Conservation (phyloP, 306 rosid genomes). For the Clitoria ternatea region DNA sequence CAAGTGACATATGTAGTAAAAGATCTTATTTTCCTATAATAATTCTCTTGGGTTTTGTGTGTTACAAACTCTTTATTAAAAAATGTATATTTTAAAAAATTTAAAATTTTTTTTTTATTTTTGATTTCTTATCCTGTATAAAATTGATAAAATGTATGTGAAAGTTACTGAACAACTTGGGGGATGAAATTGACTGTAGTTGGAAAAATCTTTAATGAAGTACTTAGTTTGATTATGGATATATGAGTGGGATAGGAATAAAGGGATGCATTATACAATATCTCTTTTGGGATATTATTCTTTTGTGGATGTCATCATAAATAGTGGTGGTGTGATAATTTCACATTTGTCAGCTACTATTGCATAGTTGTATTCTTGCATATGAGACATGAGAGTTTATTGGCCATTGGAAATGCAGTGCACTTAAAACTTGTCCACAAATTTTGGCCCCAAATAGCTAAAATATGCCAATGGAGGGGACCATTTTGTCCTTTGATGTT, state of each 20-base stretch:
- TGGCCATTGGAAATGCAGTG: not conserved
- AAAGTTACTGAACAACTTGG: not conserved
- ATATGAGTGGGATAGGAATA: constrained; percentile 17
- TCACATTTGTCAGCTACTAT: not conserved
- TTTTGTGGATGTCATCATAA: not conserved
- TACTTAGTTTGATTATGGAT: not conserved
- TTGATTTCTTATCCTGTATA: too few relatives aligned
- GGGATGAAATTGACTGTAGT: not conserved
- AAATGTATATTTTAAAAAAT: too few relatives aligned
- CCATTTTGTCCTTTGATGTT: not conserved
- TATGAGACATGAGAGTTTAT: not conserved
- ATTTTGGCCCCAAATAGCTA: not conserved
- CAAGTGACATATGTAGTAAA: too few relatives aligned
- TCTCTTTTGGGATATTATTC: not conserved
- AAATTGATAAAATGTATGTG: too few relatives aligned
- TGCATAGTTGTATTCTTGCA: not conserved
- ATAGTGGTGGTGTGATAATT: constrained; percentile 5
- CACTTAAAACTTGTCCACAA: not conserved
- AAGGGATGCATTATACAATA: not conserved
- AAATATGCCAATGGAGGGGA: constrained; percentile 2
- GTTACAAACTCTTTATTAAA: too few relatives aligned
- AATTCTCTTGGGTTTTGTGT: too few relatives aligned
- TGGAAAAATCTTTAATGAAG: not conserved
- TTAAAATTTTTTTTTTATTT: too few relatives aligned
- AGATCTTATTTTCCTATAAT: too few relatives aligned